A percentile compares a stretch with the other conserved stretches of the same genome.
These are phyloP conservation scores for Solanum virginianum DNA, from an alignment of 257 asterid species.

Conservation along the genomic window DNA sequence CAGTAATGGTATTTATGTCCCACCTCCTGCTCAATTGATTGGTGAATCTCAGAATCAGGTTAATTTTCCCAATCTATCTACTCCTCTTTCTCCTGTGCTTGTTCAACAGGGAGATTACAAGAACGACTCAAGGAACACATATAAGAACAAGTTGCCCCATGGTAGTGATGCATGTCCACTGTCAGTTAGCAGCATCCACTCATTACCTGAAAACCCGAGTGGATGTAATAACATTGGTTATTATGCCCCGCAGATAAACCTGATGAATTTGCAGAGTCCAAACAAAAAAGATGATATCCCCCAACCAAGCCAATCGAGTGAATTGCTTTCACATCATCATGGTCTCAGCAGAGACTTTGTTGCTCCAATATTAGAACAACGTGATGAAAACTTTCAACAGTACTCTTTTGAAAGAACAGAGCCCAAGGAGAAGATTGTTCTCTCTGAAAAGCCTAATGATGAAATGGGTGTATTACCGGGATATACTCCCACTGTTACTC, in stretches of 20 bases:
- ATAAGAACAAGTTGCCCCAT: conserved; percentile 9
- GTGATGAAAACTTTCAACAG: conserved; percentile 9
- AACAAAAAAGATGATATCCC: conserved; percentile 4
- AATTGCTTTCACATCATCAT: conserved; percentile 9
- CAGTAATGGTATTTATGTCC: conserved; percentile 18
- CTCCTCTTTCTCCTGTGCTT: conserved; percentile 19
- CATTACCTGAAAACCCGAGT: conserved; percentile 18
- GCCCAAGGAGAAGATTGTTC: conserved; percentile 9
- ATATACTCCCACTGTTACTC: conserved; percentile 12
- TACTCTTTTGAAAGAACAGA: conserved; percentile 17
- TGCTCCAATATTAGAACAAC: conserved; percentile 17
- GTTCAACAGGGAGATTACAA: conserved; percentile 21
- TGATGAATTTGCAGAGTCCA: conserved; percentile 11
- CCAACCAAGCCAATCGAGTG: conserved; percentile 19
- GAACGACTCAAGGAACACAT: conserved; percentile 3
- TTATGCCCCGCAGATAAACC: conserved; percentile 10
- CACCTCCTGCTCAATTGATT: conserved; percentile 6
- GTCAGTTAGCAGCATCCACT: conserved; percentile 8
- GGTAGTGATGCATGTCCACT: conserved; percentile 22
- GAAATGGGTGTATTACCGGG: conserved; percentile 19
- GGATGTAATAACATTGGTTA: conserved; percentile 8
- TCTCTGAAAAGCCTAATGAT: conserved; percentile 18
- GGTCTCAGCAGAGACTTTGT: conserved; percentile 7
- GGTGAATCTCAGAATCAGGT: conserved; percentile 17
- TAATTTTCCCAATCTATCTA: conserved; percentile 1